Conservation (phyloP, 1,139 yeast species). For the Blastobotrys arbuscula region DNA sequence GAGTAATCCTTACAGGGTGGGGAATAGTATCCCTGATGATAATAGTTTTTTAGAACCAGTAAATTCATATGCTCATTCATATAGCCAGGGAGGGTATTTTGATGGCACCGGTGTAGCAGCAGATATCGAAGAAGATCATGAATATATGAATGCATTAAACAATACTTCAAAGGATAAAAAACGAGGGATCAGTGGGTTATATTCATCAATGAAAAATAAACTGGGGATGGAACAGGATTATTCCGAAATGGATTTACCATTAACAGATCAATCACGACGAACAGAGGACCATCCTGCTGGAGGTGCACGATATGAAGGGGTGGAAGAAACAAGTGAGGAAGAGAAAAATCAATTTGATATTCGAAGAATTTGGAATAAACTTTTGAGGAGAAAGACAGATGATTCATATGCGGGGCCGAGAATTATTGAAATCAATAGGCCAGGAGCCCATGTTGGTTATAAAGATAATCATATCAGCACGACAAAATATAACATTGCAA, state of each 20-base stretch:
- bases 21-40: constrained; percentile 12
- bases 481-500: constrained; percentile 91
- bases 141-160: constrained; percentile 3
- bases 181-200: constrained; percentile 27
- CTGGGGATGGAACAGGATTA: constrained; percentile 28
- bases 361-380: constrained; percentile 45
- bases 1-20: constrained; percentile 11
- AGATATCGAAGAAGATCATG: constrained; percentile 16
- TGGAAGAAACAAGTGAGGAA: constrained; percentile 19
- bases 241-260: constrained; percentile 34
- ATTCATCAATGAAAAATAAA: constrained; percentile 26
- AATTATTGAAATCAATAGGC: constrained; percentile 60
- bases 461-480: constrained; percentile 87
- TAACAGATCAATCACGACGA: constrained; percentile 22
- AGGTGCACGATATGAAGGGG: constrained; percentile 11
- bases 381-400: constrained; percentile 38
- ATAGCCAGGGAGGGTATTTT: constrained; percentile 15
- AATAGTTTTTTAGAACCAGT: constrained; percentile 15
- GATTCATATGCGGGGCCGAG: constrained; percentile 52
- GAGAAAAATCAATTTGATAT: constrained; percentile 48
- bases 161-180: constrained; percentile 7
- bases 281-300: constrained; percentile 10
- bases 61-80: constrained; percentile 13
- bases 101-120: constrained; percentile 24
- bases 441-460: constrained; percentile 46